Percentiles rank a stretch among this genome's conserved stretches.
phyloP scores from a whole-genome alignment of 2,329 filamentous ascomycete species.

The Alternaria arbusti region DNA sequence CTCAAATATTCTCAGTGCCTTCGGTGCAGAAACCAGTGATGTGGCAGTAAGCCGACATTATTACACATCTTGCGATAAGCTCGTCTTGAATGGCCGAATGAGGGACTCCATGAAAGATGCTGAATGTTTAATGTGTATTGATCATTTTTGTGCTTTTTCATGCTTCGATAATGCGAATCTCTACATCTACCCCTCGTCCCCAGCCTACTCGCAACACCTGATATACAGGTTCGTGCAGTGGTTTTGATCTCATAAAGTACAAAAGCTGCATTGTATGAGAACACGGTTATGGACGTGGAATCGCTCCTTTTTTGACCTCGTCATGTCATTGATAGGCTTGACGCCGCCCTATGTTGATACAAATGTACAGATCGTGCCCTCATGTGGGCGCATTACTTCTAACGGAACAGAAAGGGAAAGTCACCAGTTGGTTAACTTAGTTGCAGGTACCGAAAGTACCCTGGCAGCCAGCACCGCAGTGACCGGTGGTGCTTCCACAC shows the following conservation, averaged over 20 bases:
- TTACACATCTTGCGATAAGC: neutral
- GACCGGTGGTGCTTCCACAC: slow-evolving; percentile 43
- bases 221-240: neutral
- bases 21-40: neutral
- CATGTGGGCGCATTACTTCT: neutral
- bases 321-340: neutral
- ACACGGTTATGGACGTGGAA: neutral
- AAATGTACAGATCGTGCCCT: neutral
- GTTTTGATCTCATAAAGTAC: neutral
- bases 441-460: slow-evolving; percentile 41
- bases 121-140: neutral
- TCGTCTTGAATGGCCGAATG: neutral
- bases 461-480: slow-evolving; percentile 44
- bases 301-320: neutral
- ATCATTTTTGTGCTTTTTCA: neutral
- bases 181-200: neutral
- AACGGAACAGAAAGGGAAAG: neutral
- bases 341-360: neutral
- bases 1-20: neutral
- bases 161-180: neutral
- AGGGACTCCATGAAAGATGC: neutral
- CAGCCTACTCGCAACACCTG: neutral
- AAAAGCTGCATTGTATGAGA: neutral
- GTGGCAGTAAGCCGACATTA: neutral
- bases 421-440: slow-evolving; percentile 3